Conservation (phyloP, 2,329 filamentous ascomycete genomes). For the Pseudogymnoascus sp. region DNA sequence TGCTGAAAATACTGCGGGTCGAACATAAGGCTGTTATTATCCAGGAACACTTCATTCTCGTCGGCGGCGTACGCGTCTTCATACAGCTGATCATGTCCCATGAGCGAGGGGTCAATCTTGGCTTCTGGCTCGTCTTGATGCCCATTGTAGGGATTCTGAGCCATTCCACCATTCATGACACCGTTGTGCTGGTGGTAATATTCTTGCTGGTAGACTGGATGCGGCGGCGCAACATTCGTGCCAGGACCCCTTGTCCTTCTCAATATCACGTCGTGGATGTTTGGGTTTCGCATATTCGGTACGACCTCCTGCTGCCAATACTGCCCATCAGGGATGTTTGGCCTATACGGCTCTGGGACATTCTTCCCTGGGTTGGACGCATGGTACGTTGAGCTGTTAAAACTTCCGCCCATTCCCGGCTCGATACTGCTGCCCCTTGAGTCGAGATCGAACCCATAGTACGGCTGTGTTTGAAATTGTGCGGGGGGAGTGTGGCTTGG, state of each 20-base stretch:
- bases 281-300: conserved; percentile 16
- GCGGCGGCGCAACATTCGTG: conserved; percentile 26
- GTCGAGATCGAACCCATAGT: conserved; percentile 17
- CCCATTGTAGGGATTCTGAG: neutral
- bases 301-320: conserved; percentile 38
- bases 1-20: conserved; percentile 16
- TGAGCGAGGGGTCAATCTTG: conserved; percentile 24
- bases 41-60: conserved; percentile 19
- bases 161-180: neutral
- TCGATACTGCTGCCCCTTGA: conserved; percentile 25
- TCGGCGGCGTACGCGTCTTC: conserved; percentile 15
- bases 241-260: conserved; percentile 31
- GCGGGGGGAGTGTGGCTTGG: conserved; percentile 20
- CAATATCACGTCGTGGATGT: conserved; percentile 36
- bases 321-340: conserved; percentile 35
- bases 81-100: conserved; percentile 19
- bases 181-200: conserved; percentile 16
- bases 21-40: conserved; percentile 14
- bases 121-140: conserved; percentile 16
- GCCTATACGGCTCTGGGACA: conserved; percentile 35
- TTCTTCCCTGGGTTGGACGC: conserved; percentile 42
- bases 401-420: conserved; percentile 20
- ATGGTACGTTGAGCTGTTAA: conserved; percentile 42
- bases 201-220: conserved; percentile 28
- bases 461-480: conserved; percentile 12